Percentiles rank a stretch among this genome's conserved stretches.
Evolutionary conservation across 768 basidiomycete genomes (phyloP).

Genomic region (Boletellus sp.): DNA sequence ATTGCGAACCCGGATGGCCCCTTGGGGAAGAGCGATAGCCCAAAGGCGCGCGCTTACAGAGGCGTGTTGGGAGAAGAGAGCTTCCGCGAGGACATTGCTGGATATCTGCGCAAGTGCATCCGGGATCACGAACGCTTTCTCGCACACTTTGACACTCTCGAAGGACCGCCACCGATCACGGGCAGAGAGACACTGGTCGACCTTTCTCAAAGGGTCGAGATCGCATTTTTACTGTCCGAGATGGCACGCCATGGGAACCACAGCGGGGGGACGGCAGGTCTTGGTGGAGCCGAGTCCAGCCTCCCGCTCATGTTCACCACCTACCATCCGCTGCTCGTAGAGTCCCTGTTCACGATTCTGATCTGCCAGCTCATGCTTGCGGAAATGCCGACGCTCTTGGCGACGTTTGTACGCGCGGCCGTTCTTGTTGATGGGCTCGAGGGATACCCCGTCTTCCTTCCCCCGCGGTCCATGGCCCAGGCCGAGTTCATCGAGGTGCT

Average conservation of each 20-base stretch:
- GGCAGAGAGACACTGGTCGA: conserved; percentile 25
- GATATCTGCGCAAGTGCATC: conserved; percentile 67
- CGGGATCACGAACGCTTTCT: conserved; percentile 86
- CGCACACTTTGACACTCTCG: conserved; percentile 75
- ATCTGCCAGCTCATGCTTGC: conserved; percentile 75
- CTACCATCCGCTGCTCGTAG: conserved; percentile 86
- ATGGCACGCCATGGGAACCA: conserved; percentile 61
- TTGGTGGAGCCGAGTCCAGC: conserved; percentile 36
- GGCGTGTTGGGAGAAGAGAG: conserved; percentile 48
- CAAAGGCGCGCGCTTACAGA: conserved; percentile 65
- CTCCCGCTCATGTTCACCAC: conserved; percentile 71
- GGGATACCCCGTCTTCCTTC: conserved; percentile 84
- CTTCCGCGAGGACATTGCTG: conserved; percentile 58
- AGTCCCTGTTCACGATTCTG: conserved; percentile 79
- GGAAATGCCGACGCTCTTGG: conserved; percentile 60
- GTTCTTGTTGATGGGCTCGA: conserved; percentile 76
- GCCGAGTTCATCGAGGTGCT: conserved; percentile 85
- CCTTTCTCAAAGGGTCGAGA: conserved; percentile 53
- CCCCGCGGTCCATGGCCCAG: conserved; percentile 85
- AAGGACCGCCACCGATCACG: conserved; percentile 32
- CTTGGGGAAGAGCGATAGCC: conserved; percentile 53
- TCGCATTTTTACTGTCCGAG: conserved; percentile 68
- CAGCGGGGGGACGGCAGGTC: conserved; percentile 27
- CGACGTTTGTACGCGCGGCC: conserved; percentile 63
- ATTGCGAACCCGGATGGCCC: conserved; percentile 80